Percentiles rank a stretch among this genome's conserved stretches.
Conservation (phyloP, 2,329 filamentous ascomycete species). For the Calonectria hawksworthii region DNA sequence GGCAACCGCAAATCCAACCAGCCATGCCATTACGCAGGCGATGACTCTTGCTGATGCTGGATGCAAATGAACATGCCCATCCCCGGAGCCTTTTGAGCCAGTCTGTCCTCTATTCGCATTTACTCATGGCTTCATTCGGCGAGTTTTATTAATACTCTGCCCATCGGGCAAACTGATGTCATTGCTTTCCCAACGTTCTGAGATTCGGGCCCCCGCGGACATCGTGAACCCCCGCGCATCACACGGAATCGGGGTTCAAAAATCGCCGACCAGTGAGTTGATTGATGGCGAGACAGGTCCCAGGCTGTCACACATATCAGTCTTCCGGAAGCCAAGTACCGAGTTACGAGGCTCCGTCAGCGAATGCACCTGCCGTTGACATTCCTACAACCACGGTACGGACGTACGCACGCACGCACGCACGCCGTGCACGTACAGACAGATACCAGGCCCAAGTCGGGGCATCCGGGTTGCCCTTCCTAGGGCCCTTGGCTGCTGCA, state of each 20-base stretch:
- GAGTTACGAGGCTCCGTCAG: conserved; percentile 15
- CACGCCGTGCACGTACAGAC: conserved; percentile 5
- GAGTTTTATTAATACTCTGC: background rate
- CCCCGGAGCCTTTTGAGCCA: conserved; percentile 15
- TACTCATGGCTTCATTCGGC: background rate
- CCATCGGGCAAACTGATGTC: conserved; percentile 3
- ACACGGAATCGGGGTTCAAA: background rate
- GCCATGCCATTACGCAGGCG: conserved; percentile 40
- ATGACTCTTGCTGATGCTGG: conserved; percentile 34
- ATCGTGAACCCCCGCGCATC: background rate
- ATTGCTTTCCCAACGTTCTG: conserved; percentile 24
- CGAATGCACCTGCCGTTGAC: background rate
- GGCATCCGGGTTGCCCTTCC: conserved; percentile 17
- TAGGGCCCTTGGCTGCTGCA: conserved; percentile 19
- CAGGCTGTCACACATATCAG: background rate
- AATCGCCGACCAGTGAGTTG: background rate
- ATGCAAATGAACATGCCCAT: background rate
- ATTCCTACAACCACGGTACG: background rate
- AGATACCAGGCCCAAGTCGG: conserved; percentile 12
- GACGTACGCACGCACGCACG: background rate
- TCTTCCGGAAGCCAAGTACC: conserved; percentile 10
- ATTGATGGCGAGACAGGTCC: background rate
- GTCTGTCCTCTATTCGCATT: conserved; percentile 23
- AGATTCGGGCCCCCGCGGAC: conserved; percentile 16
- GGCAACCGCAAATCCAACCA: conserved; percentile 4